Evolutionary conservation across 1,139 yeast genomes (phyloP).

Genomic region (Zygosaccharomyces pseudobailii): DNA sequence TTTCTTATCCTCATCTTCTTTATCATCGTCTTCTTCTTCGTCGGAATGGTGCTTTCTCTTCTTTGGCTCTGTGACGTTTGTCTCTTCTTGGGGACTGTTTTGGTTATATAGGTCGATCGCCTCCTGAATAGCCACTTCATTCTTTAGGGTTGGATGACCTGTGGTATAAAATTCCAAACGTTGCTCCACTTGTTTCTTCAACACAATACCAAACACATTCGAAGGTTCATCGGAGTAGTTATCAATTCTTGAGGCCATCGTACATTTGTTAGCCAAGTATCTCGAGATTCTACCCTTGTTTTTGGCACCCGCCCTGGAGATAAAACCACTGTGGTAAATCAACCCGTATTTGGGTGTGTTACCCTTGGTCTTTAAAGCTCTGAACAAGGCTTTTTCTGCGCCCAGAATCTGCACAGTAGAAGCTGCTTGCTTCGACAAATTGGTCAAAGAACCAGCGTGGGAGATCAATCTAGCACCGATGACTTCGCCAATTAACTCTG

Average conservation of each 20-base stretch:
- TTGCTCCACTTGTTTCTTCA: conserved; percentile 96
- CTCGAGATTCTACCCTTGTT: conserved; percentile 99
- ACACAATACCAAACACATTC: conserved; percentile 80
- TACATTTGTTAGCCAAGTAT: conserved; percentile 96
- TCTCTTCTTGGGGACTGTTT: conserved; percentile 43
- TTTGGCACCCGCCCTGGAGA: conserved; percentile 94
- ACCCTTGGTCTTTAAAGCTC: conserved; percentile 97
- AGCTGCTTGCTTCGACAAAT: conserved; percentile 96
- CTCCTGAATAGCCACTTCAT: conserved; percentile 86
- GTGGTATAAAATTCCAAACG: conserved; percentile 93
- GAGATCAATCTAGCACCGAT: conserved; percentile 98
- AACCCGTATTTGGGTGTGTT: conserved; percentile 98
- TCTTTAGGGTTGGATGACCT: conserved; percentile 95
- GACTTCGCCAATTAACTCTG: conserved; percentile 95
- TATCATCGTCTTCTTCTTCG: conserved; percentile 35
- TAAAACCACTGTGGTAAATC: conserved; percentile 93
- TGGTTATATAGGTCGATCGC: conserved; percentile 70
- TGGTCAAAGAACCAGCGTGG: conserved; percentile 96
- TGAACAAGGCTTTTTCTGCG: conserved; percentile 97
- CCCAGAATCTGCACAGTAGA: conserved; percentile 97
- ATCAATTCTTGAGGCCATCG: conserved; percentile 97
- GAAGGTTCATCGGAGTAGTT: conserved; percentile 86
- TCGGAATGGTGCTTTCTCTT: conserved; percentile 44
- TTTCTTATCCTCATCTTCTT: conserved; percentile 41
- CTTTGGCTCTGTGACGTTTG: conserved; percentile 32